These are phyloP conservation scores for Nematocida major DNA, from an alignment of 371 early-diverging fungal species.

Conservation along the genomic window DNA sequence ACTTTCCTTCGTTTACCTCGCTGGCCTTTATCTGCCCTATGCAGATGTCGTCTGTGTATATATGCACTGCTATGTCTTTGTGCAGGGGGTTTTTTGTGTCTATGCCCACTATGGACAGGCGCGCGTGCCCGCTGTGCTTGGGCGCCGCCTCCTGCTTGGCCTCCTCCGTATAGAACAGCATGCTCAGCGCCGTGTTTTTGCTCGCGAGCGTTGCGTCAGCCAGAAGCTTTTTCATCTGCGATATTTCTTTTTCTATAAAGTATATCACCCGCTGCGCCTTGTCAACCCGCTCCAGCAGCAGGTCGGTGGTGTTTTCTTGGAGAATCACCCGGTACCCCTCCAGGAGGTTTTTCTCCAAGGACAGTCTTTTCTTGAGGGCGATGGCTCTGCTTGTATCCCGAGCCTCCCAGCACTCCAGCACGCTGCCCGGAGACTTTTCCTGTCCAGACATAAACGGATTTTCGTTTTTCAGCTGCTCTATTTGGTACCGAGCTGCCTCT, in stretches of 20 bases:
- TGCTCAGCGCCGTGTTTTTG: background rate
- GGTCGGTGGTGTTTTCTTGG: constrained; percentile 1
- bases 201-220: background rate
- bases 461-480: constrained; percentile 15
- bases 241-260: constrained; percentile 43
- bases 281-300: constrained; percentile 10
- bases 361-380: constrained; percentile 14
- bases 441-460: constrained; percentile 28
- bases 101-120: constrained; percentile 7
- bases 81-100: constrained; percentile 23
- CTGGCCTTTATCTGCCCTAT: background rate
- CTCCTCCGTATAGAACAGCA: background rate
- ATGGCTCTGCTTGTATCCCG: constrained; percentile 26
- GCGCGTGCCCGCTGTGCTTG: background rate
- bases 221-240: background rate
- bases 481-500: constrained; percentile 48
- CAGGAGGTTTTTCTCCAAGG: constrained; percentile 54
- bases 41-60: constrained; percentile 19
- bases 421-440: background rate
- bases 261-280: constrained; percentile 42
- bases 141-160: background rate
- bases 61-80: background rate
- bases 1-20: background rate
- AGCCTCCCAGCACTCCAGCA: constrained; percentile 50
- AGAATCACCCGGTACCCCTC: constrained; percentile 49